phyloP scores from a whole-genome alignment of 1,284 basidiomycete genomes.

The Ceratobasidium sp. region DNA sequence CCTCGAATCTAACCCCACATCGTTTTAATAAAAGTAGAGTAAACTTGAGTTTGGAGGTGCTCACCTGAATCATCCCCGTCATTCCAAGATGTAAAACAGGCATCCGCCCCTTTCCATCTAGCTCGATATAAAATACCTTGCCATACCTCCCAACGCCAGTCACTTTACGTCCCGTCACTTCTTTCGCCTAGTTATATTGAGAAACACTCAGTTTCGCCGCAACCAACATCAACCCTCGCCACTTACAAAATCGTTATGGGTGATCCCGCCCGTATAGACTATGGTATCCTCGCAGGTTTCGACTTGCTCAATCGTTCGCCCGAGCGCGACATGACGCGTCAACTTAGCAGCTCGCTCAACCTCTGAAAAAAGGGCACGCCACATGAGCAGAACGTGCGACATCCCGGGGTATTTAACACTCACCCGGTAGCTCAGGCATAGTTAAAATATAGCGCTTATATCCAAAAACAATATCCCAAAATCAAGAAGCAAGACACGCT shows the following conservation, averaged over 20 bases:
- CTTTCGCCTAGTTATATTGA: conserved; percentile 57
- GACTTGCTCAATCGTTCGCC: conserved; percentile 65
- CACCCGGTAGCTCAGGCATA: conserved; percentile 75
- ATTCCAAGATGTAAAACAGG: conserved; percentile 85
- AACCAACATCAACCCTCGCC: background rate
- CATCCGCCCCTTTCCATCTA: conserved; percentile 67
- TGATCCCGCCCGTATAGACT: conserved; percentile 66
- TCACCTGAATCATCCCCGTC: conserved; percentile 81
- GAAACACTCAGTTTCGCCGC: background rate
- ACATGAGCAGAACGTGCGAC: conserved; percentile 14
- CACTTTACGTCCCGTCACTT: conserved; percentile 67
- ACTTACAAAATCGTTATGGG: conserved; percentile 72
- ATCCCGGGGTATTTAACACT: conserved; percentile 36
- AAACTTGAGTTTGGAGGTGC: no score
- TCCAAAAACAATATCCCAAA: no score
- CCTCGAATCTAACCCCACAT: conserved; percentile 63
- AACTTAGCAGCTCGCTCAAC: conserved; percentile 74
- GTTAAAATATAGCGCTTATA: no score
- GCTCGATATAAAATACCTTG: conserved; percentile 78
- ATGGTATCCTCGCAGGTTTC: conserved; percentile 71
- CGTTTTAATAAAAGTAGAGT: no score
- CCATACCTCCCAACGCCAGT: conserved; percentile 73
- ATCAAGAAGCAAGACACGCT: no score
- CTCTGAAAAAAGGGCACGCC: conserved; percentile 56
- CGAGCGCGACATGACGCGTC: conserved; percentile 62